Evolutionary conservation across 2,329 filamentous ascomycete species (phyloP).

Genomic region (Didymella lethalis): DNA sequence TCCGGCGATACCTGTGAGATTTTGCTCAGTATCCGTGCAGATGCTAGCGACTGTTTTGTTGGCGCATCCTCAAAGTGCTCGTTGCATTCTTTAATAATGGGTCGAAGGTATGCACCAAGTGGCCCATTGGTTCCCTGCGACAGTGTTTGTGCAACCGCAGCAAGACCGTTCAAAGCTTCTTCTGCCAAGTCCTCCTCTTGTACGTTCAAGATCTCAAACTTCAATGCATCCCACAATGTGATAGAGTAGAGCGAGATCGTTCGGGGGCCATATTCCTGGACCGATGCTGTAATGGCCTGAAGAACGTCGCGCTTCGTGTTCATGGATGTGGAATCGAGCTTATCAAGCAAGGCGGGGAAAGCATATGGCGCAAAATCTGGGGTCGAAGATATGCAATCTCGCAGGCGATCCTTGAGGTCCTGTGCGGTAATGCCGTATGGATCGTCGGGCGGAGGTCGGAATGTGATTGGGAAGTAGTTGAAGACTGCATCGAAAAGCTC

Average conservation of each 20-base stretch:
- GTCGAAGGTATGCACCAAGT: conserved; percentile 63
- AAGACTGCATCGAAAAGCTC: conserved; percentile 73
- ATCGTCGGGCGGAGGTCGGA: conserved; percentile 72
- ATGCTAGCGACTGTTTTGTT: conserved; percentile 71
- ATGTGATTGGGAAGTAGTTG: conserved; percentile 77
- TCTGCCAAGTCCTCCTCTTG: conserved; percentile 71
- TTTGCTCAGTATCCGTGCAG: conserved; percentile 66
- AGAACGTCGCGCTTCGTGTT: conserved; percentile 75
- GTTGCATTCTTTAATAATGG: conserved; percentile 71
- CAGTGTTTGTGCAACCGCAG: conserved; percentile 63
- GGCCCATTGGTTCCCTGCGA: conserved; percentile 59
- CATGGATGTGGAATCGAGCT: conserved; percentile 72
- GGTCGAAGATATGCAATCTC: conserved; percentile 70
- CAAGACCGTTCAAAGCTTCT: conserved; percentile 64
- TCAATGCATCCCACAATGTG: conserved; percentile 72
- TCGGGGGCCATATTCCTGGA: conserved; percentile 65
- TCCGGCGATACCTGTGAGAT: conserved; percentile 63
- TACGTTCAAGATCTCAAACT: conserved; percentile 72
- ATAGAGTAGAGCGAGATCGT: conserved; percentile 70
- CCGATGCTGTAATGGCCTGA: conserved; percentile 67
- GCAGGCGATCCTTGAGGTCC: conserved; percentile 69
- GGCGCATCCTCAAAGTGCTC: conserved; percentile 73
- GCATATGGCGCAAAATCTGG: conserved; percentile 70
- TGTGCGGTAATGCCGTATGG: conserved; percentile 74
- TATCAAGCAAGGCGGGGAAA: conserved; percentile 72